phyloP scores from a whole-genome alignment of 768 basidiomycete species.

The Pisolithus albus region DNA sequence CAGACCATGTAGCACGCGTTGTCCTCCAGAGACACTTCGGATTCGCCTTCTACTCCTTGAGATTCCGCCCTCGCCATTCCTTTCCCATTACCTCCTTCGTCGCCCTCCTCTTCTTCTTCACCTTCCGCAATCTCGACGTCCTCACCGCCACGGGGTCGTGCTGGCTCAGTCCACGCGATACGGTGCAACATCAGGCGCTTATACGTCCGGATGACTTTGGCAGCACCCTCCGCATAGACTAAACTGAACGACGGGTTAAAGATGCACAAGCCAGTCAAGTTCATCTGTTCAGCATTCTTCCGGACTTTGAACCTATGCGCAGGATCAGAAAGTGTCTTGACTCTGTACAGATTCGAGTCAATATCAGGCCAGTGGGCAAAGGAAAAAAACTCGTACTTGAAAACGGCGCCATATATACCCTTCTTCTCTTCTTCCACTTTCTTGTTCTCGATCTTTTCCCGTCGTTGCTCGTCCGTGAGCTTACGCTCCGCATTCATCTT shows the following conservation, averaged over 20 bases:
- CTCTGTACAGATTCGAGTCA: slow-evolving; percentile 36
- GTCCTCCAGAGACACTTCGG: slow-evolving; percentile 56
- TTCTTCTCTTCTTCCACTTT: slow-evolving; percentile 84
- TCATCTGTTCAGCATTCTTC: slow-evolving; percentile 91
- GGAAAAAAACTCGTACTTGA: slow-evolving; percentile 72
- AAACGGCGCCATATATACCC: slow-evolving; percentile 76
- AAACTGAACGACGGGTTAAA: slow-evolving; percentile 86
- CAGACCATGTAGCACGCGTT: slow-evolving; percentile 90
- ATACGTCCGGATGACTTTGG: slow-evolving; percentile 81
- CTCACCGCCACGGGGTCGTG: slow-evolving; percentile 67
- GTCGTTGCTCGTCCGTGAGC: slow-evolving; percentile 82
- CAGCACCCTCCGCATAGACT: slow-evolving; percentile 89
- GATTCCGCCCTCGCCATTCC: slow-evolving; percentile 30
- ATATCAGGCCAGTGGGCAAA: not conserved
- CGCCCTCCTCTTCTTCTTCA: slow-evolving; percentile 31
- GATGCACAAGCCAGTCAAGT: slow-evolving; percentile 82
- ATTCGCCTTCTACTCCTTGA: slow-evolving; percentile 4
- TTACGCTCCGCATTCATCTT: slow-evolving; percentile 92
- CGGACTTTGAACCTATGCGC: slow-evolving; percentile 94
- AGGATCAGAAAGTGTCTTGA: slow-evolving; percentile 85
- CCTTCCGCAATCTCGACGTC: slow-evolving; percentile 61
- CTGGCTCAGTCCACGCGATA: slow-evolving; percentile 90
- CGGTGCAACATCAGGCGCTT: slow-evolving; percentile 80
- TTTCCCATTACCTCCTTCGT: slow-evolving; percentile 22
- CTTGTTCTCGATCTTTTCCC: slow-evolving; percentile 82